Conservation (phyloP, 345 rosid species). For the Euphorbia tirucalli region DNA sequence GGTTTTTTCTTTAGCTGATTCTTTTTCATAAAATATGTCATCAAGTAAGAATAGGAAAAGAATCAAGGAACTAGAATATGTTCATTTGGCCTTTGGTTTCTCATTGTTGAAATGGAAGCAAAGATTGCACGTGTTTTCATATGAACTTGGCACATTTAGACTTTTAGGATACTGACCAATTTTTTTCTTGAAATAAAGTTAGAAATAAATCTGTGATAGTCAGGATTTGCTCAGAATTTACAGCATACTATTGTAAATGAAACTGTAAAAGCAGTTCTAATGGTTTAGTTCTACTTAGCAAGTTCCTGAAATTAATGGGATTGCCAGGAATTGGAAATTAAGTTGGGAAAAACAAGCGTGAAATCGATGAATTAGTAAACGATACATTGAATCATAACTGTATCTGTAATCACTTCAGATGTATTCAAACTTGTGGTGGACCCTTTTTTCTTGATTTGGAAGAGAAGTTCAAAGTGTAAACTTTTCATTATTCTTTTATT, state of each 20-base stretch:
- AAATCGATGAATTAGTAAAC: neutral
- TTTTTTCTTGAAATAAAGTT: no score
- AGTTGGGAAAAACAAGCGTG: neutral
- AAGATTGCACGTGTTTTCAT: conserved; percentile 7
- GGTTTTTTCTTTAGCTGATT: neutral
- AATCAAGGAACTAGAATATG: neutral
- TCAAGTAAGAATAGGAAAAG: neutral
- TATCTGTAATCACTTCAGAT: neutral
- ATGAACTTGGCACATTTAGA: neutral
- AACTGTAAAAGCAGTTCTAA: neutral
- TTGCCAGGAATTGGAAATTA: neutral
- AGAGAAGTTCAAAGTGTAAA: neutral
- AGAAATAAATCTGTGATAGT: no score
- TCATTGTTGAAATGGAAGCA: neutral
- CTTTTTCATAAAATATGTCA: neutral
- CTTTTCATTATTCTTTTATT: neutral
- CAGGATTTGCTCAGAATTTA: neutral
- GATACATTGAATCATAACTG: neutral
- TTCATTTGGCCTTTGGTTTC: neutral
- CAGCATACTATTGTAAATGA: neutral
- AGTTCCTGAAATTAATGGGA: neutral
- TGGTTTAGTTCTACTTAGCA: neutral
- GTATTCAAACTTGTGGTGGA: neutral
- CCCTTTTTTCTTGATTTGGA: neutral
- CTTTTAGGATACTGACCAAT: no score